Base-by-base conservation (phyloP, 768 basidiomycete genomes). In the Pisolithus microcarpus region DNA sequence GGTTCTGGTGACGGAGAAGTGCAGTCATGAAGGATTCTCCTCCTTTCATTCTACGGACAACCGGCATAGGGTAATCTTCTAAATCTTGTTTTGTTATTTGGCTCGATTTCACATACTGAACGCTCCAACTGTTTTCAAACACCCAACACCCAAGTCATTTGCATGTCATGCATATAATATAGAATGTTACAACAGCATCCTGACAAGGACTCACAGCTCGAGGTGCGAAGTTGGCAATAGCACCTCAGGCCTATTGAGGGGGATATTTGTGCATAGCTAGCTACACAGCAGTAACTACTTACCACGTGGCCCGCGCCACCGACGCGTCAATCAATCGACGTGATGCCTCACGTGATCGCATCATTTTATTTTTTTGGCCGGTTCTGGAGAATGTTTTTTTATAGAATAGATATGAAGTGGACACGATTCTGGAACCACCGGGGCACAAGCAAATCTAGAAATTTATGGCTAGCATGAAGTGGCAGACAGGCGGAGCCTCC, bases 151-250 rank as follows among this genome's bases (percentile, higher is more conserved):
- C 57, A 66, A 55, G 55, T 63, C 52, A 58, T 43, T 26, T 54
- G 57, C 65, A 61, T 64, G 62, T 64, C 59, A 64, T 49, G 56
- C 62, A 68, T 34, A 34, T 59, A 58, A 61, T 67, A 66, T 59
- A 65, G 56, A 67, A 51, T 63, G 58, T 61, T 63, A 57, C 63
- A 58, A 56, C 61, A 64, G 63, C 64, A 68, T 57, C 58, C 53
- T 54, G 55, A 54, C 16, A 46, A 38, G 54, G 57, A 56, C 45
- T 26, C 53, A 47, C 56, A 56, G 50, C 54, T 54, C 52, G 34
- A 46, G 55, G n/a, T 44, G 24, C 21, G 10, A 26, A 44, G 13
- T 26, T 40, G 18, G 18, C 39, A 40, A 15, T n/a, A 34, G 5
- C 34, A 15, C 34, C 34, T 11, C 13, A 15, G 11, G 5, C 11